Evolutionary conservation across 306 rosid genomes (phyloP).

Genomic region (Acacia confusa): DNA sequence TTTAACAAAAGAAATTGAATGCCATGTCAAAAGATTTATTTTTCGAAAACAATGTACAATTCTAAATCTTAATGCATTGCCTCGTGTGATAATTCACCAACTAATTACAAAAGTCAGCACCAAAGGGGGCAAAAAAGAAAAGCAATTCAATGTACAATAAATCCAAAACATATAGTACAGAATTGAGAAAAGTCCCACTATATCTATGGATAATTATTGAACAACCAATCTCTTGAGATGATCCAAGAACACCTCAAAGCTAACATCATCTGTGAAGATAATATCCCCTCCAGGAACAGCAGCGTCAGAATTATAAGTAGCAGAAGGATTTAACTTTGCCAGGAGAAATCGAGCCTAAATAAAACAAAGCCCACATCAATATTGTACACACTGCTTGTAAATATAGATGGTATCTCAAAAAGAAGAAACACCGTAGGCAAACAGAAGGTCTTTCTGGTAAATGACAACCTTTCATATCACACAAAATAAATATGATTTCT

Average conservation of each 20-base stretch:
- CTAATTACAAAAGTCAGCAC: slow-evolving; percentile 28
- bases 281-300: slow-evolving; percentile 82
- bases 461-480: neutral
- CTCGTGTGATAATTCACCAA: neutral
- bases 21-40: neutral
- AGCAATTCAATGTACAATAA: slow-evolving; percentile 33
- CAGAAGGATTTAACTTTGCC: slow-evolving; percentile 90
- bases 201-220: slow-evolving; percentile 44
- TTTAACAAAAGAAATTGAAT: neutral
- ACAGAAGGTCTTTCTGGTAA: neutral
- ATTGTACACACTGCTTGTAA: neutral
- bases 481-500: neutral
- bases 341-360: slow-evolving; percentile 88
- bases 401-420: neutral
- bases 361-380: neutral
- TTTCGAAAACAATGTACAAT: neutral
- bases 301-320: slow-evolving; percentile 76
- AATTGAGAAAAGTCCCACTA: slow-evolving; percentile 5
- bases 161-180: slow-evolving; percentile 25
- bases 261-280: slow-evolving; percentile 88
- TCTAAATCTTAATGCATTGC: neutral
- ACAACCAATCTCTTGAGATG: slow-evolving; percentile 96
- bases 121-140: slow-evolving; percentile 16
- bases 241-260: slow-evolving; percentile 95
- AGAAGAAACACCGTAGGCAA: neutral